phyloP scores from a whole-genome alignment of 768 basidiomycete species.

The Termitomyces sp. region DNA sequence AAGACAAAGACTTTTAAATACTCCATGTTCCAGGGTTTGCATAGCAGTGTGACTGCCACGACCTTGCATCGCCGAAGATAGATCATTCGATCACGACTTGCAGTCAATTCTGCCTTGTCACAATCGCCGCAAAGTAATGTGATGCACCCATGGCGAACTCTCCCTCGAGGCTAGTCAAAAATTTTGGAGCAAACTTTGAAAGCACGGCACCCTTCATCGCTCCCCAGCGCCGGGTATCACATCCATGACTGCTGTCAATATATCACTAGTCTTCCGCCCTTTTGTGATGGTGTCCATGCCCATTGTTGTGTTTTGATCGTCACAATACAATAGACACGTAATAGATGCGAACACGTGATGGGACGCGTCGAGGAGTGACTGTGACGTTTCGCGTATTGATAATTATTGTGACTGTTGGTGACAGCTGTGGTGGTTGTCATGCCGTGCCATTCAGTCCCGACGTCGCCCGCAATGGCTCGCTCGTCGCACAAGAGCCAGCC shows the following conservation, averaged over 20 bases:
- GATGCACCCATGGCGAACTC: no score
- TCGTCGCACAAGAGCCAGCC: conserved; percentile 37
- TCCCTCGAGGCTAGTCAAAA: no score
- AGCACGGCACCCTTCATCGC: no score
- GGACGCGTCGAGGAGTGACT: conserved; percentile 14
- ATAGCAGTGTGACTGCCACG: not conserved
- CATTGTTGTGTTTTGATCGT: not conserved
- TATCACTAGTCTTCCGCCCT: not conserved
- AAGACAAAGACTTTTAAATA: not conserved
- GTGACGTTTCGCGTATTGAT: conserved; percentile 14
- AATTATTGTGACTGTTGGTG: conserved; percentile 7
- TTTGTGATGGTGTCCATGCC: not conserved
- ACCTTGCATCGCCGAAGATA: no score
- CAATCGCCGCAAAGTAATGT: no score
- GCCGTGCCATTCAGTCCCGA: conserved; percentile 34
- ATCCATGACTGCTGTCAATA: not conserved
- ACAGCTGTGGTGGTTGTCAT: conserved; percentile 18
- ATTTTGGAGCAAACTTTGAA: no score
- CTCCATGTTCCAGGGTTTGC: not conserved
- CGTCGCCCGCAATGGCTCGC: conserved; percentile 41
- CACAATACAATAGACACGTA: not conserved
- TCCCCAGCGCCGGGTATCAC: not conserved
- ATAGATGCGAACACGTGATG: conserved; percentile 15
- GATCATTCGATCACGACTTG: no score
- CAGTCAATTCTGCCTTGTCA: no score